Base-by-base conservation (phyloP, 2,329 filamentous ascomycete species). In the Hysterium pulicare region DNA sequence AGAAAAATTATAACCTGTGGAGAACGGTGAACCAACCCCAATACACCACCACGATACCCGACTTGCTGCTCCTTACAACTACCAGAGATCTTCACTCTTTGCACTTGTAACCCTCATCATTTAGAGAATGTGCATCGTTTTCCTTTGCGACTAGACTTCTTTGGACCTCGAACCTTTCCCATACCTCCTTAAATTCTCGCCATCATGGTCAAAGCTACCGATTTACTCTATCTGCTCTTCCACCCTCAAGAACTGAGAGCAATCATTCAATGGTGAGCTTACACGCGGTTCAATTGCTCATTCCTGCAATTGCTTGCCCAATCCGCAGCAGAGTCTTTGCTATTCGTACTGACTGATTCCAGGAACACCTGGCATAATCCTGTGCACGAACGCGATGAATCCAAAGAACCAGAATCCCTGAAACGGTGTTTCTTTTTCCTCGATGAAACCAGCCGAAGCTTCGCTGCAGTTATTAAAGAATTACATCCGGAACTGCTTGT, bases 291-390 rank as follows among this genome's bases (percentile, higher is more conserved):
- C 16, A 20, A 16, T 5, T 15, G 16, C 9, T n/a, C 9, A 20
- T 42, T 38, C 7, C 17, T 38, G 33, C 26, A 9, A 19, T 44
- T 15, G 33, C 15, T 3, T 23, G 9, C 3, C 28, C 24, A 31
- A 5, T 8, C 33, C 7, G 15, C 28, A 20, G 13, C 5, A 13
- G 23, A 41, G n/a, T 22, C 16, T 13, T 17, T 28, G 33, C 34
- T 37, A n/a, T 17, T 36, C 16, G 10, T 8, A 16, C 44, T 46
- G 26, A 42, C 16, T 34, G 20, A 9, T 32, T 26, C 15, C 22
- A 95, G 90, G 90, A 95, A 95, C 74, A 74, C 95, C 57, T 97
- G 90, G 90, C 93, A 97, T 73, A 89, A 95, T 51, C 86, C 93
- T 10, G 89, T 95, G 16, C 89, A 97, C 74, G 80, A 78, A 63